phyloP scores from a whole-genome alignment of 2,329 filamentous ascomycete genomes.

The Fusarium tuaranense region DNA sequence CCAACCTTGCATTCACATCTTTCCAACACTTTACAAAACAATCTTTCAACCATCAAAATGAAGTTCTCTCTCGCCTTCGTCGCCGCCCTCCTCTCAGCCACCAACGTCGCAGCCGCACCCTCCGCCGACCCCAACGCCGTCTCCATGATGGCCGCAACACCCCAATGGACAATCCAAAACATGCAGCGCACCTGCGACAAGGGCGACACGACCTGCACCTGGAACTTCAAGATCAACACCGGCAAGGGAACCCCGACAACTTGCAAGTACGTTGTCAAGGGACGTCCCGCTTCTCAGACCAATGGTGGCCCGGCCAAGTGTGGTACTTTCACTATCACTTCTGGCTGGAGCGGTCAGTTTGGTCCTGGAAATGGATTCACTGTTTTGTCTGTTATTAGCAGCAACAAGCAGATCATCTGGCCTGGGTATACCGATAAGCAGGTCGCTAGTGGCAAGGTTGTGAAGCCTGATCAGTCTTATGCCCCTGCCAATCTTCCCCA shows the following conservation, averaged over 20 bases:
- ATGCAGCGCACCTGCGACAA: slow-evolving; percentile 54
- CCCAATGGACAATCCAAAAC: slow-evolving; percentile 56
- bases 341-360: slow-evolving; percentile 68
- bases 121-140: slow-evolving; percentile 41
- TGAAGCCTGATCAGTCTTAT: slow-evolving; percentile 62
- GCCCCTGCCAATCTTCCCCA: slow-evolving; percentile 44
- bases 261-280: slow-evolving; percentile 46
- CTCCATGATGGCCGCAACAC: slow-evolving; percentile 55
- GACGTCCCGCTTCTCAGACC: slow-evolving; percentile 47
- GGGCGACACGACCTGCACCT: slow-evolving; percentile 54
- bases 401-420: slow-evolving; percentile 58
- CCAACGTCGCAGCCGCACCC: background rate
- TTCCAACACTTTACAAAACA: background rate
- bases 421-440: slow-evolving; percentile 65
- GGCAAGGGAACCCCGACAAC: slow-evolving; percentile 52
- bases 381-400: slow-evolving; percentile 59
- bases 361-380: slow-evolving; percentile 65
- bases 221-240: slow-evolving; percentile 57
- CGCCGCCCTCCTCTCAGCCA: slow-evolving; percentile 41
- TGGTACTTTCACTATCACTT: slow-evolving; percentile 62
- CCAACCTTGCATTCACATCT: background rate
- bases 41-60: slow-evolving; percentile 49
- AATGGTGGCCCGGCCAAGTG: slow-evolving; percentile 56
- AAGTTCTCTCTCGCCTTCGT: slow-evolving; percentile 55
- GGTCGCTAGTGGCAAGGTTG: slow-evolving; percentile 56